These are phyloP conservation scores for Blastobotrys serpentis DNA, from an alignment of 1,139 yeast genomes.

Conservation along the genomic window DNA sequence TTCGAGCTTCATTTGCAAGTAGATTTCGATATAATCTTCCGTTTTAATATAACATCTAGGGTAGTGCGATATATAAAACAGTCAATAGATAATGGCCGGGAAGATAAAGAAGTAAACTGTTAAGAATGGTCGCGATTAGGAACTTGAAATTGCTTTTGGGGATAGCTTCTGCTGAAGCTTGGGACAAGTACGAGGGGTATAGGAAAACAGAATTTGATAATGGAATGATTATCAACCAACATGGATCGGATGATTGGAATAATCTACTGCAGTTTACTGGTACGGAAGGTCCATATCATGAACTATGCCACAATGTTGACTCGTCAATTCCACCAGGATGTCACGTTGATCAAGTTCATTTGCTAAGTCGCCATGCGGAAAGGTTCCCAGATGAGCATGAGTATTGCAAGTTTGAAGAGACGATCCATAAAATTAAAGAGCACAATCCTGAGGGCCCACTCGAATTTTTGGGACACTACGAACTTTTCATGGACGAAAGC, in stretches of 20 bases:
- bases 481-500: slow-evolving; percentile 14
- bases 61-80: not conserved
- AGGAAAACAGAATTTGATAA: not conserved
- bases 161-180: slow-evolving; percentile 1
- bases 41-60: too few relatives aligned
- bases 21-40: too few relatives aligned
- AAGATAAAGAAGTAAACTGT: not conserved
- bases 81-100: not conserved
- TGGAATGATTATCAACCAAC: slow-evolving; percentile 1
- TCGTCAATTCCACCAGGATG: slow-evolving; percentile 9
- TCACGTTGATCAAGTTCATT: slow-evolving; percentile 18
- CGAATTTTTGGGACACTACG: slow-evolving; percentile 20
- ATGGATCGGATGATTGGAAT: not conserved
- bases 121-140: slow-evolving; percentile 5
- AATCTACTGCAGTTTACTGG: slow-evolving; percentile 5
- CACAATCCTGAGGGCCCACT: slow-evolving; percentile 19
- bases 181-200: not conserved
- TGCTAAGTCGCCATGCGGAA: slow-evolving; percentile 22
- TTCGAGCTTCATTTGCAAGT: too few relatives aligned
- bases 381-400: slow-evolving; percentile 19
- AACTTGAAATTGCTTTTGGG: not conserved
- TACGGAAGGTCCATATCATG: slow-evolving; percentile 5
- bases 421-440: slow-evolving; percentile 15
- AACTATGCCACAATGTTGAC: not conserved
- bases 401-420: slow-evolving; percentile 5